Evolutionary conservation across 805 yeast species (phyloP).

Genomic region (Priceomyces medius): DNA sequence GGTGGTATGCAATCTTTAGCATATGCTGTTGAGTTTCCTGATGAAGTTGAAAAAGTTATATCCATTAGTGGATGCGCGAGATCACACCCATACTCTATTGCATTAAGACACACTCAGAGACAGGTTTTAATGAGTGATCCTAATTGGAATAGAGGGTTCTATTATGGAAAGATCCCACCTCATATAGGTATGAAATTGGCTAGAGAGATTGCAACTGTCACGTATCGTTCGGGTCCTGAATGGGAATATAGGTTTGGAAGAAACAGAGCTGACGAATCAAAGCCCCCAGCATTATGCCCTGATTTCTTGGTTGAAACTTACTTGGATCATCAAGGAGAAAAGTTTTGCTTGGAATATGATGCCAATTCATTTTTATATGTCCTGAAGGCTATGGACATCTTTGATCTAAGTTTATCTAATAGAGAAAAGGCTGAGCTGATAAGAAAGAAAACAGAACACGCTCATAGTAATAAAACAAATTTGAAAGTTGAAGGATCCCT

Average conservation of each 20-base stretch:
- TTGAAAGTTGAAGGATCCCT: conserved; percentile 23
- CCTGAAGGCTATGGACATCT: conserved; percentile 92
- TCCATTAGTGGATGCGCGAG: conserved; percentile 92
- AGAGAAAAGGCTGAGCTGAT: conserved; percentile 42
- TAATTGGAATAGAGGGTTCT: conserved; percentile 89
- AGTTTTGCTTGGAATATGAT: conserved; percentile 87
- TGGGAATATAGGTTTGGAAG: conserved; percentile 94
- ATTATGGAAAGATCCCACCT: conserved; percentile 79
- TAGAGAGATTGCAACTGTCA: conserved; percentile 89
- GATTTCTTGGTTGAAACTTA: conserved; percentile 92
- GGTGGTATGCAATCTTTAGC: conserved; percentile 99
- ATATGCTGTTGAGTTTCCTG: conserved; percentile 79
- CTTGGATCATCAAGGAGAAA: conserved; percentile 92
- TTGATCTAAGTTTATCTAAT: conserved; percentile 65
- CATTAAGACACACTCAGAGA: conserved; percentile 88
- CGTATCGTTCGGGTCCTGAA: conserved; percentile 94
- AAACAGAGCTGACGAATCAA: conserved; percentile 75
- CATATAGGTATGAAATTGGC: conserved; percentile 95
- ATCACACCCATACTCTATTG: conserved; percentile 91
- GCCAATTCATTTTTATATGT: conserved; percentile 85
- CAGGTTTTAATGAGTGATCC: conserved; percentile 94
- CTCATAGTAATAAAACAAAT: conserved; percentile 16
- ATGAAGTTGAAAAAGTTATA: conserved; percentile 67
- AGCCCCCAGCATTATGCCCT: conserved; percentile 86
- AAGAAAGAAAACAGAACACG: conserved; percentile 37